Evolutionary conservation across 176 grass and related monocot species (phyloP), one percentile per base, ranked within the genome.

Genomic region (Bromus sterilis): DNA sequence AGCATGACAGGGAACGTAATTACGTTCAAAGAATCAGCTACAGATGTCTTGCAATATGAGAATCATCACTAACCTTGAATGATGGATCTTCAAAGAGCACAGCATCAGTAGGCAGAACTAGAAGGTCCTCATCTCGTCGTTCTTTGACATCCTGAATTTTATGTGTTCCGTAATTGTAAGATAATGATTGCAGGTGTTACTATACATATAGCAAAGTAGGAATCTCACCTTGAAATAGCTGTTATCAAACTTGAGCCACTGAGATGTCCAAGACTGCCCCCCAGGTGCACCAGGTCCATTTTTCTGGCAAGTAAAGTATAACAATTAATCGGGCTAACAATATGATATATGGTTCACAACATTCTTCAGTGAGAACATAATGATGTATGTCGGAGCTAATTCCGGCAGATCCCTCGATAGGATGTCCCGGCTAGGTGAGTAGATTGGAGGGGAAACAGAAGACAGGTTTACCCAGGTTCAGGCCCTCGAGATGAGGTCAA

Each of bases 211-310:
- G 2, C 9, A 67, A 55, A 63, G 55, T 77, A 66, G 35, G 16
- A 14, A 75, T 21, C 53, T 57, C 85, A 98, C 95, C 76, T 91
- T 98, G 89, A 93, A 98, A 62, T 94, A 98, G 59, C 88, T 98
- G 55, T 98, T 98, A 56, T 98, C 95, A 53, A 98, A 98, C 83
- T 94, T 94, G 59, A 94, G 87, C 95, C 95, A 98, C 71, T 93
- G 86, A 62, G 81, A 89, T 70, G 95, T 98, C 95, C 95, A 98
- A 79, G 95, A 94, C 57, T 94, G 95, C 8, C 95, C 95, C 58
- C 92, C 95, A 76, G 95, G 90, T 56, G 95, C 86, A 74, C 95
- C 95, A 83, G 95, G 95, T 62, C 95, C 95, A 86, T 94, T 85
- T 94, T 94, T 98, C 95, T 98, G 34, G 32, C 11, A 53, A 77